phyloP scores from a whole-genome alignment of 2,329 filamentous ascomycete species.

The Raffaelea arxii region DNA sequence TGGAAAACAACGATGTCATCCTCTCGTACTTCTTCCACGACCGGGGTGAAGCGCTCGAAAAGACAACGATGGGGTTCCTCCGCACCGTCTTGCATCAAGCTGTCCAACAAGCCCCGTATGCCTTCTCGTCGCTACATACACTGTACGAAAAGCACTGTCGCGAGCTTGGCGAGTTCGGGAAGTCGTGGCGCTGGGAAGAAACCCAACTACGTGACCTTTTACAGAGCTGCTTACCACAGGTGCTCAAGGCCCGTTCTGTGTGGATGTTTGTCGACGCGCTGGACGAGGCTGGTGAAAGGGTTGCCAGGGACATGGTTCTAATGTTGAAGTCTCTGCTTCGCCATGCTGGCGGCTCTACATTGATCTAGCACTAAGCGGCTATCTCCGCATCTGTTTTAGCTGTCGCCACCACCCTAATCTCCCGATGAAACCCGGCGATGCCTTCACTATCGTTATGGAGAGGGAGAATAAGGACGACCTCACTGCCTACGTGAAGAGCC shows the following conservation, averaged over 20 bases:
- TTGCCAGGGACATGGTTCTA: conserved; percentile 12
- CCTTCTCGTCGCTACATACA: conserved; percentile 6
- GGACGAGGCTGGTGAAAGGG: conserved; percentile 21
- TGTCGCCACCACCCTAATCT: conserved; percentile 23
- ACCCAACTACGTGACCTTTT: conserved; percentile 9
- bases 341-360: too few relatives aligned
- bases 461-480: conserved; percentile 16
- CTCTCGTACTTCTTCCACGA: conserved; percentile 28
- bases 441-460: conserved; percentile 19
- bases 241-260: conserved; percentile 13
- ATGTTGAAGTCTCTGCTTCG: conserved; percentile 17
- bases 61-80: conserved; percentile 21
- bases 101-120: conserved; percentile 16
- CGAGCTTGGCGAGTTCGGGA: conserved; percentile 3
- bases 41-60: conserved; percentile 22
- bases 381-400: conserved; percentile 20
- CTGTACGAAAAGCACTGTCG: neutral
- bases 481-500: conserved; percentile 16
- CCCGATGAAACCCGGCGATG: conserved; percentile 9
- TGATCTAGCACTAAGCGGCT: conserved; percentile 8
- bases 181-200: conserved; percentile 1
- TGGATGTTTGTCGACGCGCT: conserved; percentile 25
- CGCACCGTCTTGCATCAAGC: conserved; percentile 24
- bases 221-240: conserved; percentile 11
- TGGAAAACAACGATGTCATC: neutral